A percentile compares a stretch with the other conserved stretches of the same genome.
Evolutionary conservation across 2,329 filamentous ascomycete genomes (phyloP).

Genomic region (Fusarium vanettenii): DNA sequence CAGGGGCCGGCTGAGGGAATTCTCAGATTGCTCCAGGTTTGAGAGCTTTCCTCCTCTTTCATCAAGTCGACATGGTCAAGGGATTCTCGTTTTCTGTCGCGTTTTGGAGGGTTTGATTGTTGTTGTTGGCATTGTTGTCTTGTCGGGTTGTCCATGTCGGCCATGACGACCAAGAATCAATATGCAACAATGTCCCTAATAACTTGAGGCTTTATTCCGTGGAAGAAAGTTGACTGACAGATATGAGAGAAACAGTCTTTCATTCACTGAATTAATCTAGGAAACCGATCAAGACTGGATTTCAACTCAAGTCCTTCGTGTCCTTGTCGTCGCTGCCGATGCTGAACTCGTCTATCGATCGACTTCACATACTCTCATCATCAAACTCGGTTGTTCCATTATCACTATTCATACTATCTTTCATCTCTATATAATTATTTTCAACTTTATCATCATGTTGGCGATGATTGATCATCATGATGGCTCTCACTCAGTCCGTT

Average conservation of each 20-base stretch:
- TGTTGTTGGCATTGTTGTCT: background rate
- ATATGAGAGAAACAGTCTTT: background rate
- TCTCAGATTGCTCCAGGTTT: background rate
- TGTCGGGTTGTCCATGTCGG: background rate
- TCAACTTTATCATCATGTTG: background rate
- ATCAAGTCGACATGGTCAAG: background rate
- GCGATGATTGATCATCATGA: background rate
- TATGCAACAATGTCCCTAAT: background rate
- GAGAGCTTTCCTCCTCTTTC: background rate
- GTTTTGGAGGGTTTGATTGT: background rate
- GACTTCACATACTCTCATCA: background rate
- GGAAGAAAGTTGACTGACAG: background rate
- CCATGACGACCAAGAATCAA: background rate
- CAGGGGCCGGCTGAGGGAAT: conserved; percentile 1
- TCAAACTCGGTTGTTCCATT: background rate
- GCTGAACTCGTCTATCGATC: background rate
- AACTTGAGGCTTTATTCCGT: background rate
- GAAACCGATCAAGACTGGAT: background rate
- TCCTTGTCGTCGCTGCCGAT: background rate
- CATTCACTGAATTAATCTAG: background rate
- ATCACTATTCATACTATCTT: background rate
- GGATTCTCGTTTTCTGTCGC: background rate
- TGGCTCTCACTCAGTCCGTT: background rate
- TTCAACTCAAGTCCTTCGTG: background rate
- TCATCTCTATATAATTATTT: background rate